Conservation (phyloP, 176 grass and related monocot genomes). For the Lolium multiflorum region DNA sequence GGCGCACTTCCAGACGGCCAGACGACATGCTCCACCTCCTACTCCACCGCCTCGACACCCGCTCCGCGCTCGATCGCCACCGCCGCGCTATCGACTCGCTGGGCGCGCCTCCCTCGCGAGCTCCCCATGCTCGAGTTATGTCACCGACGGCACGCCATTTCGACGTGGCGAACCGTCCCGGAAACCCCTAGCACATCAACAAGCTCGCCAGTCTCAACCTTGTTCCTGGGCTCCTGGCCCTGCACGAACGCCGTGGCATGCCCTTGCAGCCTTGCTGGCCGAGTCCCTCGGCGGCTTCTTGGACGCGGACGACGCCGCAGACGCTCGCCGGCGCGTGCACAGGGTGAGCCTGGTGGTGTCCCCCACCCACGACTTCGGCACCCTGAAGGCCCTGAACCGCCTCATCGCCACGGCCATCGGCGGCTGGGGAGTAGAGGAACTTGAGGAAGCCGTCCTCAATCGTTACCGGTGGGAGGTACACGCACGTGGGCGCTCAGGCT, state of each 20-base stretch:
- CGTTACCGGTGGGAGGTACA: neutral
- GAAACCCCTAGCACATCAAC: neutral
- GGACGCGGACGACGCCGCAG: neutral
- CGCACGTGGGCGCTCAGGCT: neutral
- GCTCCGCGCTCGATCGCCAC: slow-evolving; percentile 32
- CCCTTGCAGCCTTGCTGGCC: too few relatives aligned
- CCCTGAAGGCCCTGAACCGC: neutral
- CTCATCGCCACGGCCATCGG: neutral
- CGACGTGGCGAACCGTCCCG: neutral
- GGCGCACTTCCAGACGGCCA: neutral
- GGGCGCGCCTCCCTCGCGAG: slow-evolving; percentile 23
- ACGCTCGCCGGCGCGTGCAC: neutral
- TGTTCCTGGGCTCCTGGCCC: neutral
- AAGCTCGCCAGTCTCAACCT: neutral
- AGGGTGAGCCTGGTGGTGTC: neutral
- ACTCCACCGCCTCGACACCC: slow-evolving; percentile 28
- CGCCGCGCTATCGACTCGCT: neutral
- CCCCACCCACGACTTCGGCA: neutral
- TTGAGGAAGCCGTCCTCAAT: slow-evolving; percentile 7
- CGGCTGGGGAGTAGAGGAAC: slow-evolving; percentile 18
- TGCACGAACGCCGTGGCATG: too few relatives aligned
- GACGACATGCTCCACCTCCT: slow-evolving; percentile 21
- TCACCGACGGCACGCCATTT: neutral
- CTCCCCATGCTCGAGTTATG: slow-evolving; percentile 2
- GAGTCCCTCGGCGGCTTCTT: too few relatives aligned